Evolutionary conservation across 2,329 filamentous ascomycete species (phyloP), one percentile per base, ranked within the genome.

Genomic region (Colletotrichum liaoningense): DNA sequence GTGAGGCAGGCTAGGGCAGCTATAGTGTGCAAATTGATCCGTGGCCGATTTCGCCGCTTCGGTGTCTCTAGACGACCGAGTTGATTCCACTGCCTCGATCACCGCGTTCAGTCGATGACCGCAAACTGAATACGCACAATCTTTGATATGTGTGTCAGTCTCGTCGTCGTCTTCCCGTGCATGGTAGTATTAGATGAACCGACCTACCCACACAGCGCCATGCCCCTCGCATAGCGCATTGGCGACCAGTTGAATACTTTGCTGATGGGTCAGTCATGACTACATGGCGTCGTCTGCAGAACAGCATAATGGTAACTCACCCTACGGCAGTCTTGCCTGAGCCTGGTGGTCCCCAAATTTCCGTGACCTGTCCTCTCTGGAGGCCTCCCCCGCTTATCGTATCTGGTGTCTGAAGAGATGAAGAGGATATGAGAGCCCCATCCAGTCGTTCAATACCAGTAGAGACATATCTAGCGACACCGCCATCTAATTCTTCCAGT

Each of bases 311-410:
- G 59, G 16, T 5, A 59, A 84, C 90, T 84, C 86, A 96, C 93
- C 92, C 93, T 77, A 98, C 85, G 14, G 93, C 88, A 4, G 95
- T 97, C 86, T 97, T 98, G 35, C 95, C 96, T 30, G 90, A 90
- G 1, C 95, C 95, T 9, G 94, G 93, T 12, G 95, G 95, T 0
- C 96, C 96, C 89, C 94, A 97, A 63, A 98, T 85, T 82, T 98
- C 96, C 4, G 93, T 94, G 55, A 98, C 88, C 80, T 95, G 93
- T 16, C 95, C 94, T 69, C 92, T 90, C 73, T 88, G 88, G 60
- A 97, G 86, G 4, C 95, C 95, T 22, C 88, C 87, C 57, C 28
- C 63, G 66, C n/a, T 26, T 66, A 63, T 68, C 66, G 52, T 35
- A 64, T 12, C 76, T 55, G 24, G 16, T 12, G 30, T 30, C 4